phyloP scores from a whole-genome alignment of 495 filamentous ascomycete genomes.

The Aspergillus campestris region DNA sequence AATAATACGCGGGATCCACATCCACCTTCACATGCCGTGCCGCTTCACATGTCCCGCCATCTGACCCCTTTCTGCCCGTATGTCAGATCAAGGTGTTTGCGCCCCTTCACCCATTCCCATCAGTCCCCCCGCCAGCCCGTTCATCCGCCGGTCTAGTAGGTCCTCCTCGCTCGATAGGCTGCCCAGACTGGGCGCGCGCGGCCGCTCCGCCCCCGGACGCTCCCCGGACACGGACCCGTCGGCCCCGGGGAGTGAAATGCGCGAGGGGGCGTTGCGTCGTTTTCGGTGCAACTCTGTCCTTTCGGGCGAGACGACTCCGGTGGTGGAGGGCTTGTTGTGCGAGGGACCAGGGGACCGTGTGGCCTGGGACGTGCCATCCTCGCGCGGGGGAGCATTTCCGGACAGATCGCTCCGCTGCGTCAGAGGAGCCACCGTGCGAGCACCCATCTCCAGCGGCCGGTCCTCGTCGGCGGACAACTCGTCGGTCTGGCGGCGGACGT shows the following conservation, averaged over 20 bases:
- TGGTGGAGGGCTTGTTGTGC: no score
- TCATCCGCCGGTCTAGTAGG: slow-evolving; percentile 76
- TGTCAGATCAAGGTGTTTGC: slow-evolving; percentile 21
- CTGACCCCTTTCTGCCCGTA: no score
- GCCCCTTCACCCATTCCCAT: slow-evolving; percentile 53
- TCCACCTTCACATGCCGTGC: slow-evolving; percentile 6
- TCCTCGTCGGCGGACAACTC: slow-evolving; percentile 79
- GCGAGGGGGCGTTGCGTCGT: slow-evolving; percentile 3
- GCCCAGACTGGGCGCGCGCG: slow-evolving; percentile 47
- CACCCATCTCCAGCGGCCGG: slow-evolving; percentile 68
- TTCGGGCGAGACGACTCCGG: no score
- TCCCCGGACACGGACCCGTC: slow-evolving; percentile 16
- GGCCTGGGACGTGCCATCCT: no score
- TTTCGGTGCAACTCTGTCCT: no score
- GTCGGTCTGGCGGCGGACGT: slow-evolving; percentile 33
- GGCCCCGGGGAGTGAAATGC: slow-evolving; percentile 16
- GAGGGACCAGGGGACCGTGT: no score
- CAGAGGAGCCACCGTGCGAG: slow-evolving; percentile 29
- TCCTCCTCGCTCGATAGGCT: slow-evolving; percentile 79
- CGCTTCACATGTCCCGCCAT: slow-evolving; percentile 1
- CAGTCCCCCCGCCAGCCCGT: slow-evolving; percentile 68
- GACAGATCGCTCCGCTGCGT: slow-evolving; percentile 8
- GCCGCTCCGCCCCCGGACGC: slow-evolving; percentile 12
- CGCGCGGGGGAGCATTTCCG: neutral
- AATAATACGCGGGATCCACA: neutral